A percentile compares a stretch with the other conserved stretches of the same genome.
These are phyloP conservation scores for Tulasnella sp. DNA, from an alignment of 768 basidiomycete genomes.

Conservation along the genomic window DNA sequence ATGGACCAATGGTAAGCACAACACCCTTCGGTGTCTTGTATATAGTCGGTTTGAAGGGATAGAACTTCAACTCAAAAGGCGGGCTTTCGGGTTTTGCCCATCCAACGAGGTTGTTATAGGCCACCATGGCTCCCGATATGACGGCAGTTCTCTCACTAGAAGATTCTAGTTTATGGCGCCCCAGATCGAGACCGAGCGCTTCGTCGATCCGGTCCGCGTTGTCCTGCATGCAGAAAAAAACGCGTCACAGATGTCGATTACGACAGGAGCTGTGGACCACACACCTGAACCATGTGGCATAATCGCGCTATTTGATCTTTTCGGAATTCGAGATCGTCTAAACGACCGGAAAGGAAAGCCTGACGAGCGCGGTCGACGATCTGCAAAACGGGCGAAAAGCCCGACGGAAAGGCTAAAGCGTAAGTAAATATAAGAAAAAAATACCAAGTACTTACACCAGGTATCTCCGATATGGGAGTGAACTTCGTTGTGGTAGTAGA, in stretches of 20 bases:
- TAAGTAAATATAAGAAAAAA: no score
- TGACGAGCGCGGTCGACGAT: constrained; percentile 41
- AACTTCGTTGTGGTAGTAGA: no score
- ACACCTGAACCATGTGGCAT: constrained; percentile 23
- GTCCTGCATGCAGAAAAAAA: constrained; percentile 25
- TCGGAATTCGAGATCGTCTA: constrained; percentile 50
- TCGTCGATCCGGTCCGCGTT: constrained; percentile 49
- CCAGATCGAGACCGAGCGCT: constrained; percentile 49
- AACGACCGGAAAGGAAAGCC: constrained; percentile 52
- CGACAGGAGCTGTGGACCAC: not conserved
- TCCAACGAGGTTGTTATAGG: constrained; percentile 52
- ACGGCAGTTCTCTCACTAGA: constrained; percentile 49
- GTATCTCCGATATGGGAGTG: no score
- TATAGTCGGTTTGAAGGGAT: constrained; percentile 47
- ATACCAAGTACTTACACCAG: no score
- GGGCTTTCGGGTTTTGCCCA: constrained; percentile 60
- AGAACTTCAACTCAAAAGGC: constrained; percentile 43
- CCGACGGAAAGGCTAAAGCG: no score
- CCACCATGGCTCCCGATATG: constrained; percentile 30
- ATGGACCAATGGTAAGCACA: constrained; percentile 23
- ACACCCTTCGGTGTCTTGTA: constrained; percentile 55
- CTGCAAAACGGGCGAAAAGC: constrained; percentile 27
- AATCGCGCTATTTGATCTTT: constrained; percentile 65
- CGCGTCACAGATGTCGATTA: no score
- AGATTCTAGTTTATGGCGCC: constrained; percentile 47